Conservation (phyloP, 1,284 basidiomycete species). For the Leccinum fuscescens region DNA sequence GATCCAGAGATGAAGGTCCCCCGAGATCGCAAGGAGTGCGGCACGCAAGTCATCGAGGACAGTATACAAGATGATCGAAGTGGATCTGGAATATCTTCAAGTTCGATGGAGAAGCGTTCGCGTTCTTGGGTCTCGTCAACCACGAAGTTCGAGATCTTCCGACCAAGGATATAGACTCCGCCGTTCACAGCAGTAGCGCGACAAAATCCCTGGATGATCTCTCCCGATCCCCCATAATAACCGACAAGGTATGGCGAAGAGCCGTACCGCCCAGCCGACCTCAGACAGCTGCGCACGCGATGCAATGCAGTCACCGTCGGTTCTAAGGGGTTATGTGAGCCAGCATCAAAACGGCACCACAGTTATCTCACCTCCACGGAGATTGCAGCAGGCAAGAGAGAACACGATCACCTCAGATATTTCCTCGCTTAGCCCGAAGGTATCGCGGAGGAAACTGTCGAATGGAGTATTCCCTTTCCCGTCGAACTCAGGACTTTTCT, state of each 20-base stretch:
- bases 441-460: constrained; percentile 55
- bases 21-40: constrained; percentile 28
- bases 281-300: constrained; percentile 72
- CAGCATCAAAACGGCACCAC: neutral
- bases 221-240: constrained; percentile 91
- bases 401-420: constrained; percentile 64
- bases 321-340: constrained; percentile 44
- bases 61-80: constrained; percentile 48
- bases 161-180: constrained; percentile 83
- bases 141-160: constrained; percentile 44
- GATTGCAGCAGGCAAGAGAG: constrained; percentile 68
- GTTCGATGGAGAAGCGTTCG: constrained; percentile 43
- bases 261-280: constrained; percentile 85
- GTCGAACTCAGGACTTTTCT: constrained; percentile 57
- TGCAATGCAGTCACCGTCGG: constrained; percentile 59
- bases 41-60: constrained; percentile 38
- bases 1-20: constrained; percentile 5
- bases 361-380: constrained; percentile 45
- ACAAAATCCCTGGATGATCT: constrained; percentile 93
- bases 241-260: constrained; percentile 89
- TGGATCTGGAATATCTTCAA: constrained; percentile 61
- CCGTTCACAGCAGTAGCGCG: constrained; percentile 85
- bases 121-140: constrained; percentile 21
- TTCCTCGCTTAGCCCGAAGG: constrained; percentile 61
- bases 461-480: constrained; percentile 60